A percentile compares a stretch with the other conserved stretches of the same genome.
Evolutionary conservation across 257 asterid genomes (phyloP).

Genomic region (Dorcoceras hygrometricum): DNA sequence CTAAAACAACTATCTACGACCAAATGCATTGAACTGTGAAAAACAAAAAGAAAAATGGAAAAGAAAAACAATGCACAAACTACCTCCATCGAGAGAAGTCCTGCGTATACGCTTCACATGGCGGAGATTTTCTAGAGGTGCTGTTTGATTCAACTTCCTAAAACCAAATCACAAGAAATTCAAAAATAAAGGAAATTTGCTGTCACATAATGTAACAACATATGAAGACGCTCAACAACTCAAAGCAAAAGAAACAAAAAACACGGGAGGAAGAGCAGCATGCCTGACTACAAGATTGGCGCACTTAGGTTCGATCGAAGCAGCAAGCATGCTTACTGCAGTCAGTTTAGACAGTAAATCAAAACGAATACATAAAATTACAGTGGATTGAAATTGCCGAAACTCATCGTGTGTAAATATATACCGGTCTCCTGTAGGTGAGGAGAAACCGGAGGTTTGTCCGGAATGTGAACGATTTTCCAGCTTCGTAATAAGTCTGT

Average conservation of each 20-base stretch:
- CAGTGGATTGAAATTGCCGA: neutral
- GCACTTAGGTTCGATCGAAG: slow-evolving; percentile 65
- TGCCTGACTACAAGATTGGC: slow-evolving; percentile 72
- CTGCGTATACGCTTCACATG: slow-evolving; percentile 83
- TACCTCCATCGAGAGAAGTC: slow-evolving; percentile 62
- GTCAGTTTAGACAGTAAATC: neutral
- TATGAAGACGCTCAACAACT: neutral
- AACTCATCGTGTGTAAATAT: slow-evolving; percentile 3
- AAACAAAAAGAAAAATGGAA: neutral
- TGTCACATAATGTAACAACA: neutral
- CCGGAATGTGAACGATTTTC: slow-evolving; percentile 71
- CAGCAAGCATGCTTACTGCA: slow-evolving; percentile 57
- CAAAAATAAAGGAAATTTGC: neutral
- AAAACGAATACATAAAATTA: slow-evolving; percentile 1
- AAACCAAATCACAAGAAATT: slow-evolving; percentile 14
- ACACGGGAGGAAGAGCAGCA: slow-evolving; percentile 21
- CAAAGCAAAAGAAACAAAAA: neutral
- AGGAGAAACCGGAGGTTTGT: slow-evolving; percentile 51
- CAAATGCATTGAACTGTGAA: neutral
- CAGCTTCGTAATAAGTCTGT: slow-evolving; percentile 29
- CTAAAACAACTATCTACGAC: neutral
- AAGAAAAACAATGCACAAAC: neutral
- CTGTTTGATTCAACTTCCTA: slow-evolving; percentile 73
- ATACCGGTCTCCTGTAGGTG: slow-evolving; percentile 71
- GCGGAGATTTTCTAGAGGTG: slow-evolving; percentile 83